phyloP scores from a whole-genome alignment of 495 filamentous ascomycete genomes.

The Staphylotrichum tortipilum region DNA sequence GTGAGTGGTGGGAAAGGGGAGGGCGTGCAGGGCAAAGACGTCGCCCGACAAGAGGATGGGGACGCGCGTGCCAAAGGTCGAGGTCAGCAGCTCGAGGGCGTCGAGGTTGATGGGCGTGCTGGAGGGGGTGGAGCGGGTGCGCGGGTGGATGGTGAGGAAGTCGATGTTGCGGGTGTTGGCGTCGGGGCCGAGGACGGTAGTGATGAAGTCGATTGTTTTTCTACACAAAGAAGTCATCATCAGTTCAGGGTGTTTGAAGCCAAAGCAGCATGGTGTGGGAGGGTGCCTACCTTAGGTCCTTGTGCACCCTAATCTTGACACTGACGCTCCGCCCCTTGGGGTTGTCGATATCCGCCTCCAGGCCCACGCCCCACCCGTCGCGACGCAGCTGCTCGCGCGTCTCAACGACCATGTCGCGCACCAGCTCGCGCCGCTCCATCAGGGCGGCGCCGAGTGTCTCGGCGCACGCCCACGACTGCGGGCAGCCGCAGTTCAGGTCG shows the following conservation, averaged over 20 bases:
- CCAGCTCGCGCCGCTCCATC: slow-evolving; percentile 51
- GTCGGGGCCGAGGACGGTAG: slow-evolving; percentile 38
- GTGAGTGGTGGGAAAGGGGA: slow-evolving; percentile 37
- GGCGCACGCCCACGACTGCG: slow-evolving; percentile 59
- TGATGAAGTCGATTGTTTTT: slow-evolving; percentile 42
- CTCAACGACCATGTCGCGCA: slow-evolving; percentile 49
- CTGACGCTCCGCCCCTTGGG: slow-evolving; percentile 41
- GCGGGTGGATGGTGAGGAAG: slow-evolving; percentile 58
- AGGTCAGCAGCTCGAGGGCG: slow-evolving; percentile 46
- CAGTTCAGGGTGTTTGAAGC: too few relatives aligned
- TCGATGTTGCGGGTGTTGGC: slow-evolving; percentile 42
- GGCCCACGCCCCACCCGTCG: slow-evolving; percentile 38
- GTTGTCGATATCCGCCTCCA: slow-evolving; percentile 26
- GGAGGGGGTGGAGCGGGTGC: slow-evolving; percentile 46
- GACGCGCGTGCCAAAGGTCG: slow-evolving; percentile 35
- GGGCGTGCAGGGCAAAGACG: slow-evolving; percentile 42
- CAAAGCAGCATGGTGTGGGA: background rate
- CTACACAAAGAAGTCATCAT: too few relatives aligned
- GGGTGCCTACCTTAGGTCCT: slow-evolving; percentile 39
- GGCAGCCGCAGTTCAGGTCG: slow-evolving; percentile 62
- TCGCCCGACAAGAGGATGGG: slow-evolving; percentile 57
- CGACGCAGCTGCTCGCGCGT: slow-evolving; percentile 35
- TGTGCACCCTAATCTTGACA: slow-evolving; percentile 59
- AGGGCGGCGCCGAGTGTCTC: slow-evolving; percentile 53
- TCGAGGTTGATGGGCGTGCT: slow-evolving; percentile 49